phyloP scores from a whole-genome alignment of 352 stramenopile species.

The Phytophthora citrophthora region DNA sequence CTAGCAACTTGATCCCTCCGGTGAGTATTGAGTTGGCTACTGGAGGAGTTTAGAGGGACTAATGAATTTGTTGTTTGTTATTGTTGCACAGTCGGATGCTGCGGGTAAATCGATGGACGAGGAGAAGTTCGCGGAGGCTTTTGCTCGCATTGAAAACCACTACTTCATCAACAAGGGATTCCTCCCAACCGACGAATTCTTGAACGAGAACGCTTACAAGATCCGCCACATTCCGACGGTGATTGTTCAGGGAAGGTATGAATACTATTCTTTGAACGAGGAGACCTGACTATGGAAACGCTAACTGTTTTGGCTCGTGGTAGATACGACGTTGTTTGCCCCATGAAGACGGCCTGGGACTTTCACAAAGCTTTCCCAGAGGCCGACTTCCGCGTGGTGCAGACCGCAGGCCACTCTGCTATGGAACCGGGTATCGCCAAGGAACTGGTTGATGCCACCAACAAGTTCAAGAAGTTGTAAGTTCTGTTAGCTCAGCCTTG shows the following conservation, averaged over 20 bases:
- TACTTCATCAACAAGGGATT: slow-evolving; percentile 93
- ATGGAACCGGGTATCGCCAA: slow-evolving; percentile 79
- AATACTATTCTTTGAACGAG: background rate
- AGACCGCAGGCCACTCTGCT: slow-evolving; percentile 78
- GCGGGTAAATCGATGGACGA: slow-evolving; percentile 84
- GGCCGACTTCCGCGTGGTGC: slow-evolving; percentile 73
- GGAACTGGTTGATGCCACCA: slow-evolving; percentile 75
- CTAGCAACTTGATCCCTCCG: slow-evolving; percentile 81
- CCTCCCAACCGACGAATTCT: slow-evolving; percentile 86
- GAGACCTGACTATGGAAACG: background rate
- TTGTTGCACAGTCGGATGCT: slow-evolving; percentile 45
- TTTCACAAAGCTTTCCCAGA: slow-evolving; percentile 84
- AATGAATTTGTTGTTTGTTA: slow-evolving; percentile 3
- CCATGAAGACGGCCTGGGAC: slow-evolving; percentile 87
- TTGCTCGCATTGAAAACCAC: slow-evolving; percentile 94
- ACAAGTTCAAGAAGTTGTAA: slow-evolving; percentile 64
- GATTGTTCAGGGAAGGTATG: slow-evolving; percentile 90
- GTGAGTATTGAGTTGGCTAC: slow-evolving; percentile 30
- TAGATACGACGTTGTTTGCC: slow-evolving; percentile 91
- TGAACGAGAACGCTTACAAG: slow-evolving; percentile 91
- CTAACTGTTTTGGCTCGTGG: background rate
- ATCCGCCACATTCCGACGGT: slow-evolving; percentile 93
- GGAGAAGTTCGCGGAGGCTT: slow-evolving; percentile 87
- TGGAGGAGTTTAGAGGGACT: background rate
- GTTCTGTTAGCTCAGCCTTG: background rate